phyloP scores from a whole-genome alignment of 2,329 filamentous ascomycete species.

The Boeremia lycopersici region DNA sequence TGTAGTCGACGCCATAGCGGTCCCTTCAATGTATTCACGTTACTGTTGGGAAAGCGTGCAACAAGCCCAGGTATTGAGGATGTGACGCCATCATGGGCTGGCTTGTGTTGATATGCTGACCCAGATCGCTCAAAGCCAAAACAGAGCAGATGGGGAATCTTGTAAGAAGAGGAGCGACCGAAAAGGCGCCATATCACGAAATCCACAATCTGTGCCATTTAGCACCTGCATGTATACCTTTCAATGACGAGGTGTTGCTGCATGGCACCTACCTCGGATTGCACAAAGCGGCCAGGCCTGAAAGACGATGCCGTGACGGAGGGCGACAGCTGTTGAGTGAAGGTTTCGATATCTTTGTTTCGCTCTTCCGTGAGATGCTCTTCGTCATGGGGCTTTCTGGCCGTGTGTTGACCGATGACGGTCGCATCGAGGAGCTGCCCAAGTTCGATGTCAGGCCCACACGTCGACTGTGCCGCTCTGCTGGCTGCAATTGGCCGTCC shows the following conservation, averaged over 20 bases:
- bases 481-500: constrained; percentile 22
- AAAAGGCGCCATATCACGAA: constrained; percentile 76
- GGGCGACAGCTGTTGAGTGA: constrained; percentile 53
- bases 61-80: constrained; percentile 70
- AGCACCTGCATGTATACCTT: constrained; percentile 13
- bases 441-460: constrained; percentile 49
- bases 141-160: constrained; percentile 77
- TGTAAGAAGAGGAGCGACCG: constrained; percentile 58
- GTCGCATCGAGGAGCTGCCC: constrained; percentile 70
- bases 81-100: constrained; percentile 40
- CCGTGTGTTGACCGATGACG: constrained; percentile 63
- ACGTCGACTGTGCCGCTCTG: constrained; percentile 46
- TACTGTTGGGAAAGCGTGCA: constrained; percentile 69
- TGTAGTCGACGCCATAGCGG: constrained; percentile 78
- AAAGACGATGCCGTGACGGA: constrained; percentile 36
- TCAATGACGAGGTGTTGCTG: background rate
- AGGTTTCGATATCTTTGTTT: constrained; percentile 50
- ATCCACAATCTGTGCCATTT: constrained; percentile 53
- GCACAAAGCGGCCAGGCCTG: constrained; percentile 43
- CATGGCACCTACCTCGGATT: constrained; percentile 51
- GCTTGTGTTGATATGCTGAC: constrained; percentile 31
- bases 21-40: constrained; percentile 71
- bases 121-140: constrained; percentile 73
- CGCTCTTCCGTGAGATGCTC: constrained; percentile 54
- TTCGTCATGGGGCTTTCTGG: constrained; percentile 48